Evolutionary conservation across 257 asterid species (phyloP).

Genomic region (Solanum virginianum): DNA sequence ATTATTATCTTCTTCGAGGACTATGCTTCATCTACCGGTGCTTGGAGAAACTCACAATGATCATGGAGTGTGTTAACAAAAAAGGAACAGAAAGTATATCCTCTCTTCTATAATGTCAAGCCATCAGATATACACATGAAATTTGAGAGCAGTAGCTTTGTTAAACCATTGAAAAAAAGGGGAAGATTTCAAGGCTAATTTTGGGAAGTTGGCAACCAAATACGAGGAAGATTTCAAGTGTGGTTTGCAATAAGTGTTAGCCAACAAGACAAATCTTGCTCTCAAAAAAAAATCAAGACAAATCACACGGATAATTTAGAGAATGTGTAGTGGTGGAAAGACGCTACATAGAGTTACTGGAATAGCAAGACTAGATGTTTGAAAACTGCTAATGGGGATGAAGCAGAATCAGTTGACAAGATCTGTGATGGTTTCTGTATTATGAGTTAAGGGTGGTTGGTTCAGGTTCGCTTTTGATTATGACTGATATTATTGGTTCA

Average conservation of each 20-base stretch:
- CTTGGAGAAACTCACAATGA: neutral
- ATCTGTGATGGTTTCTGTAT: too few relatives aligned
- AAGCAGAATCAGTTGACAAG: too few relatives aligned
- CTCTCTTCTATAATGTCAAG: neutral
- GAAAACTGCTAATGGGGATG: neutral
- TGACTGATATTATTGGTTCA: too few relatives aligned
- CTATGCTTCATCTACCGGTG: neutral
- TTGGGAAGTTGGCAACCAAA: too few relatives aligned
- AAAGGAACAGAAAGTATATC: neutral
- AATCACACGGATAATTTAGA: neutral
- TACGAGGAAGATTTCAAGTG: neutral
- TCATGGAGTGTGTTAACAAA: neutral
- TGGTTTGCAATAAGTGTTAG: too few relatives aligned
- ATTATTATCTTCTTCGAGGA: neutral
- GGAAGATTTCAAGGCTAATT: too few relatives aligned
- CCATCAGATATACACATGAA: neutral
- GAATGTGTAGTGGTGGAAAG: neutral
- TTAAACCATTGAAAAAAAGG: neutral
- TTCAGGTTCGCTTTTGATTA: too few relatives aligned
- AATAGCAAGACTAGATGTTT: neutral
- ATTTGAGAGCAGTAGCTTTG: neutral
- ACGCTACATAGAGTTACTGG: neutral
- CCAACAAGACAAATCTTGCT: neutral
- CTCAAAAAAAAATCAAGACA: neutral
- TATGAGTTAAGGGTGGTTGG: too few relatives aligned